Base-by-base conservation (phyloP, 1,284 basidiomycete genomes). In the Pseudozyma pruni region DNA sequence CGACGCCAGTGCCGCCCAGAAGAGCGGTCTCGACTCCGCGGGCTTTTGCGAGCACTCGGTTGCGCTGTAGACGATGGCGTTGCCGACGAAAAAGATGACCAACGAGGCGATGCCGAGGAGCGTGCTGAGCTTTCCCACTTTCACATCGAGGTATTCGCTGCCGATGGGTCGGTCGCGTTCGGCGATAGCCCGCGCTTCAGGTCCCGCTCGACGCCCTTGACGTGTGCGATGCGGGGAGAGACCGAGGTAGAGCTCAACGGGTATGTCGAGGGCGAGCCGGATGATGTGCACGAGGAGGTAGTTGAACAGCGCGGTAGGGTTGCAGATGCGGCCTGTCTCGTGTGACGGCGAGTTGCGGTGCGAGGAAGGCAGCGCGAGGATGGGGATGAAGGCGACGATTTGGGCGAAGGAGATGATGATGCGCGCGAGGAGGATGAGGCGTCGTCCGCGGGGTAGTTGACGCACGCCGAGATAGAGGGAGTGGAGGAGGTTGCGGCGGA, bases 61-160 rank as follows among this genome's bases (percentile, higher is more conserved):
- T 6, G 60, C 54, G 44, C 58, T 71, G 48, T 75, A 79, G 31
- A 76, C 69, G 38, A 69, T 62, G 16, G 72, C 73, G 58, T 79
- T 79, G 25, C 76, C 76, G 14, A 77, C 68, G 35, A 72, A 58
- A 39, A 77, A 79, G 49, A 77, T 58, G 56, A 75, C 68, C 29
- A 74, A 38, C 11, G 62, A 56, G 5, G 60, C 56, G 17, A 79
- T 58, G 40, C 71, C 70, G 35, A 79, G 52, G 33, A 79, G 22
- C 33, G 76, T 72, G 39, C 49, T 50, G 42, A 77, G 44, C 47
- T 57, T 59, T 44, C 55, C 52, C 8, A 72, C 29, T 29, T 74
- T 73, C 35, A 52, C 17, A 25, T 79, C 76, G 46, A 74, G 60
- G 9, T 50, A 46, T 29, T 74, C 45, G 2, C 53, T 72, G 23